phyloP scores from a whole-genome alignment of 1,284 basidiomycete species.

The Pholiota adiposa region DNA sequence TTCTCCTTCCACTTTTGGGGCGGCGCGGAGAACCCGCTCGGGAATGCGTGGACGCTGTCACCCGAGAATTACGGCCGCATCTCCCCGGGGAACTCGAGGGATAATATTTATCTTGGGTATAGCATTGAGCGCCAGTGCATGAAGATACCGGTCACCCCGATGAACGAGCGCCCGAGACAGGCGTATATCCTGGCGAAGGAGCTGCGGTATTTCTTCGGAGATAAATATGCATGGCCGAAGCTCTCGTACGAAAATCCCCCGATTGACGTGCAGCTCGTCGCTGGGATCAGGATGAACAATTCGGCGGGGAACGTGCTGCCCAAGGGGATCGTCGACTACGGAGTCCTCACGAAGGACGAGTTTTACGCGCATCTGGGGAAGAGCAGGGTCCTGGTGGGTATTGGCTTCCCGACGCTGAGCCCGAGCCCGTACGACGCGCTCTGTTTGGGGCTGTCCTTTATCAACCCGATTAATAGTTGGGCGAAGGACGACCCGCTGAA shows the following conservation, averaged over 20 bases:
- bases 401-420: constrained; percentile 5
- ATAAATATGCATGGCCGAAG: constrained; percentile 6
- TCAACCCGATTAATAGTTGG: constrained; percentile 5
- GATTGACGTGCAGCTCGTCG: constrained; percentile 5
- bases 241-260: not conserved
- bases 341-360: constrained; percentile 3
- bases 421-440: constrained; percentile 10
- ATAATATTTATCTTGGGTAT: constrained; percentile 8
- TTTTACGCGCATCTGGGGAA: constrained; percentile 5
- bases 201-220: not conserved
- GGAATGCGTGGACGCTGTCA: constrained; percentile 4
- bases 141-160: constrained; percentile 1
- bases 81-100: not conserved
- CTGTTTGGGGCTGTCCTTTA: constrained; percentile 8
- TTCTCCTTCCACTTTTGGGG: constrained; percentile 11
- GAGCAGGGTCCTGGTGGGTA: constrained; percentile 5
- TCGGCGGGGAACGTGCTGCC: not conserved
- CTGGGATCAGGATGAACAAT: not conserved
- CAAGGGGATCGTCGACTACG: not conserved
- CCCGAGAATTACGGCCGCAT: not conserved
- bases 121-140: constrained; percentile 6
- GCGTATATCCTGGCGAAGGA: constrained; percentile 8
- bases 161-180: constrained; percentile 3
- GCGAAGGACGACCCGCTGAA: constrained; percentile 3
- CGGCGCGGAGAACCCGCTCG: constrained; percentile 3